Evolutionary conservation across 352 stramenopile species (phyloP).

Genomic region (Phytopythium cucurbitacearum): DNA sequence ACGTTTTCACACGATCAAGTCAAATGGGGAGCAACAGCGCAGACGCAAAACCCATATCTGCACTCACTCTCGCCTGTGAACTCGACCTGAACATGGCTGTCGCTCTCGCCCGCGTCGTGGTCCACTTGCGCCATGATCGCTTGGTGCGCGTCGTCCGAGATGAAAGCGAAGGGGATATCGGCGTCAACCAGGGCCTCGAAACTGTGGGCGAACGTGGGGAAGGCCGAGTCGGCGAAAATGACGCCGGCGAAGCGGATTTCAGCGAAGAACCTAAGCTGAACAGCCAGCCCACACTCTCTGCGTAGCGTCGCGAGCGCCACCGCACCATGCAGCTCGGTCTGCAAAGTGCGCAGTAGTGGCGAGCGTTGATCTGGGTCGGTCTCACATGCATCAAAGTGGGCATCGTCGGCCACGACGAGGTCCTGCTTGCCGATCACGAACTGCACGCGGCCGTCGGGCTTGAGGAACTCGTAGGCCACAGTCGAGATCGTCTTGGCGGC

Average conservation of each 20-base stretch:
- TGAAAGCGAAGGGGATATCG: conserved; percentile 43
- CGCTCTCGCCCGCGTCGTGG: conserved; percentile 6
- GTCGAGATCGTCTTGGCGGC: conserved; percentile 22
- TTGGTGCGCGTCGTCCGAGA: conserved; percentile 28
- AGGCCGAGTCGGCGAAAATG: conserved; percentile 35
- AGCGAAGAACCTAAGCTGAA: conserved; percentile 43
- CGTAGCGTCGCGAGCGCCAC: conserved; percentile 9
- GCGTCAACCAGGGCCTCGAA: conserved; percentile 13
- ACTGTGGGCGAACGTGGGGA: conserved; percentile 18
- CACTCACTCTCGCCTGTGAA: conserved; percentile 62
- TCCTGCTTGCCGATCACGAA: conserved; percentile 44
- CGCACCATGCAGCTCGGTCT: conserved; percentile 6
- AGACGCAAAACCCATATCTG: background rate
- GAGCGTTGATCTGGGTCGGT: conserved; percentile 15
- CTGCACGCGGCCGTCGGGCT: conserved; percentile 9
- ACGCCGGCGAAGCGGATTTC: conserved; percentile 28
- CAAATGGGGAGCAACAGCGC: no score
- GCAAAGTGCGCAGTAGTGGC: conserved; percentile 11
- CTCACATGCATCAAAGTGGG: conserved; percentile 32
- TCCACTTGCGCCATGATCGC: conserved; percentile 9
- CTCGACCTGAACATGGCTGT: conserved; percentile 48
- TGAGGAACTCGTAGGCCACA: conserved; percentile 39
- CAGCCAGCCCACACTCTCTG: conserved; percentile 31
- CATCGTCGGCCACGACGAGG: conserved; percentile 21
- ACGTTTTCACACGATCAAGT: background rate